Evolutionary conservation across 768 basidiomycete species (phyloP).

Genomic region (Kwoniella mangroviensis): DNA sequence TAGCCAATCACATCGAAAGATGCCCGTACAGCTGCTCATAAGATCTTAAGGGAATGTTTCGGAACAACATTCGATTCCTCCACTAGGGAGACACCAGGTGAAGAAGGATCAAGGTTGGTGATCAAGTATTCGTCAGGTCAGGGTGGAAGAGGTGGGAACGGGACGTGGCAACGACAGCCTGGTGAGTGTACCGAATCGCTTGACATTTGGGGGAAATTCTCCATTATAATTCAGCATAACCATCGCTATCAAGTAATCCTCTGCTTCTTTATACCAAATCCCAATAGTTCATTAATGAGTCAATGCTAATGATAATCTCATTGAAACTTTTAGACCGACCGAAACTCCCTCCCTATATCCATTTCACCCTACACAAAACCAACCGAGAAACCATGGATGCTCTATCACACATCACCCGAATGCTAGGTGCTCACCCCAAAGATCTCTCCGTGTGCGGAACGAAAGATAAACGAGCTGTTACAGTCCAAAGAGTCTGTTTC

Average conservation of each 20-base stretch:
- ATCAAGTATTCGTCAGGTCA: conserved; percentile 69
- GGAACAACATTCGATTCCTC: conserved; percentile 81
- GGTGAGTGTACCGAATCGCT: too few relatives aligned
- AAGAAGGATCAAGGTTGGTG: conserved; percentile 74
- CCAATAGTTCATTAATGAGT: neutral
- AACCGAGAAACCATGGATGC: conserved; percentile 98
- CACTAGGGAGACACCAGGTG: conserved; percentile 62
- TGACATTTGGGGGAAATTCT: too few relatives aligned
- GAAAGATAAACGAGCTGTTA: conserved; percentile 97
- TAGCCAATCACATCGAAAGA: conserved; percentile 85
- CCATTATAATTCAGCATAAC: too few relatives aligned
- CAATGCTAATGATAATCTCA: neutral
- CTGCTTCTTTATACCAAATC: neutral
- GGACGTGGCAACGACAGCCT: neutral
- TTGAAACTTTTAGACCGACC: conserved; percentile 21
- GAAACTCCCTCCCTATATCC: conserved; percentile 71
- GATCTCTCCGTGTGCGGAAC: conserved; percentile 92
- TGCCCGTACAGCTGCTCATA: conserved; percentile 79
- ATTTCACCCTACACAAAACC: conserved; percentile 95
- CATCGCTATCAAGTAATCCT: too few relatives aligned
- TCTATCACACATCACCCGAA: conserved; percentile 75
- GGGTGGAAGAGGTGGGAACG: neutral
- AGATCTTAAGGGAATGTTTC: conserved; percentile 78
- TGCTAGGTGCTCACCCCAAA: conserved; percentile 74
- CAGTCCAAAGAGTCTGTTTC: conserved; percentile 77